Evolutionary conservation across 148 eudicot species (phyloP).

Genomic region (Dianthus caryophyllus): DNA sequence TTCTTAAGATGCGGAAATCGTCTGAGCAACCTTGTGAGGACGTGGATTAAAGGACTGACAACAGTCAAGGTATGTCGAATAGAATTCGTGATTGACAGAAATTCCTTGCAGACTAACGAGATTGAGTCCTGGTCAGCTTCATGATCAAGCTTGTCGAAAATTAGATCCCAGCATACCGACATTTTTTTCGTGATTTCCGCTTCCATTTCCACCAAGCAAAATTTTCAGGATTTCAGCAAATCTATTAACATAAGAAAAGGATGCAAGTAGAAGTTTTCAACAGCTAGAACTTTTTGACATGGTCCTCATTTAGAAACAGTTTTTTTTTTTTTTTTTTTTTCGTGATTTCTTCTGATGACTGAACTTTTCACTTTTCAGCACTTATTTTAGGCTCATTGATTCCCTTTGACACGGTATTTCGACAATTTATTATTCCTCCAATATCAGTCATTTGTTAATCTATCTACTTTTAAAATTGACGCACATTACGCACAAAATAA

Average conservation of each 20-base stretch:
- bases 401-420: slow-evolving; percentile 2
- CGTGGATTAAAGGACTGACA: slow-evolving; percentile 15
- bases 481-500: too few relatives aligned
- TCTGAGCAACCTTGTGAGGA: slow-evolving; percentile 18
- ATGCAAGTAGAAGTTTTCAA: not conserved
- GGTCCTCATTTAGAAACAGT: slow-evolving; percentile 1
- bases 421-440: not conserved
- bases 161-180: slow-evolving; percentile 24
- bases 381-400: not conserved
- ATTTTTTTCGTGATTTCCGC: slow-evolving; percentile 7
- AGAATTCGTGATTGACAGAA: slow-evolving; percentile 16
- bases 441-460: too few relatives aligned
- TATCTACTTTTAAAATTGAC: too few relatives aligned
- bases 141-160: slow-evolving; percentile 10
- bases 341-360: not conserved
- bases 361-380: not conserved
- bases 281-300: not conserved
- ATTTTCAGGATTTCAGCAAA: slow-evolving; percentile 3
- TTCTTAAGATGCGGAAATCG: slow-evolving; percentile 20
- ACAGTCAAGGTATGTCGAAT: not conserved
- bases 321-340: not conserved
- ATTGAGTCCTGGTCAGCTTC: slow-evolving; percentile 13
- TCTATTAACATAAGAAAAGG: not conserved
- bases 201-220: not conserved
- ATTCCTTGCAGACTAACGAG: slow-evolving; percentile 26